Conservation (phyloP, 306 rosid species). For the Cucumis cinereus region DNA sequence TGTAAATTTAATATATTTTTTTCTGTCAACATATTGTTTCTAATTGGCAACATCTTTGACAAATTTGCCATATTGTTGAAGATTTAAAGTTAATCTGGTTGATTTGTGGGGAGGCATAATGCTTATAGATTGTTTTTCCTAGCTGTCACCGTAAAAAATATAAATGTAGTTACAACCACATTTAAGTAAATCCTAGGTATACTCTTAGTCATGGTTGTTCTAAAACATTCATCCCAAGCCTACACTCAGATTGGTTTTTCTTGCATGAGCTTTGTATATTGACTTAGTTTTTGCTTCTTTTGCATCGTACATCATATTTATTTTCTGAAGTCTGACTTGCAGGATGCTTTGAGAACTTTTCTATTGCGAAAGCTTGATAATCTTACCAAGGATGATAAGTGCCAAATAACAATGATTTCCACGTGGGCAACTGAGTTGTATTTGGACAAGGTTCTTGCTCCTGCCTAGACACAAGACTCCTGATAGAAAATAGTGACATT, state of each 20-base stretch:
- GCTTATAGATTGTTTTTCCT: background rate
- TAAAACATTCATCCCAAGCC: background rate
- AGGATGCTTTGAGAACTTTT: slow-evolving; percentile 94
- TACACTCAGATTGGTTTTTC: background rate
- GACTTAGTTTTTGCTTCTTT: background rate
- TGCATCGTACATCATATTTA: background rate
- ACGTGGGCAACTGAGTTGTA: slow-evolving; percentile 94
- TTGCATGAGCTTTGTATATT: background rate
- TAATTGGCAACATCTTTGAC: background rate
- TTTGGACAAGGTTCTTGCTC: slow-evolving; percentile 72
- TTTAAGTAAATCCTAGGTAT: background rate
- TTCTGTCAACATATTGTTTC: background rate
- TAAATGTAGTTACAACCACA: background rate
- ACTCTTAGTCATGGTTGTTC: background rate
- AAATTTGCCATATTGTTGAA: background rate
- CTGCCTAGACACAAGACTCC: slow-evolving; percentile 9
- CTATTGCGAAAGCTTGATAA: slow-evolving; percentile 79
- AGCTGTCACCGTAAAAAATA: background rate
- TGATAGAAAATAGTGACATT: slow-evolving; percentile 15
- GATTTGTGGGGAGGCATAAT: background rate
- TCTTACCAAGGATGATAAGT: slow-evolving; percentile 71
- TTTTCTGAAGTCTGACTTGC: slow-evolving; percentile 16
- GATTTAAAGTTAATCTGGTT: background rate
- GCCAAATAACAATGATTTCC: slow-evolving; percentile 99
- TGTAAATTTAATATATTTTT: background rate